Percentiles rank a stretch among this genome's conserved stretches.
These are phyloP conservation scores for Cucurbita maxima DNA, from an alignment of 306 rosid species.

Conservation along the genomic window DNA sequence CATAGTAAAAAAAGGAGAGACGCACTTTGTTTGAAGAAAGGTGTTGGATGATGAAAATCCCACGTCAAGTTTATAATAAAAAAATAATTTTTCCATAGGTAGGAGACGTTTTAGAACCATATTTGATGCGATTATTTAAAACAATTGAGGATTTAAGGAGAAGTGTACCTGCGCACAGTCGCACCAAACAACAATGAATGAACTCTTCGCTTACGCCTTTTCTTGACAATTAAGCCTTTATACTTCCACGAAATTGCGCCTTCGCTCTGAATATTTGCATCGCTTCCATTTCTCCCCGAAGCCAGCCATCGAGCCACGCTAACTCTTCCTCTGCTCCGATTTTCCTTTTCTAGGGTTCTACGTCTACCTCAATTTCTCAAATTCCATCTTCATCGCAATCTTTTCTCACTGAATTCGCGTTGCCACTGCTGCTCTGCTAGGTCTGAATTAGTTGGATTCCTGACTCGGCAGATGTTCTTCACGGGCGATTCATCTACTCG, in stretches of 20 bases:
- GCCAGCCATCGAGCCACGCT: no score
- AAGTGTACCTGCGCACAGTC: neutral
- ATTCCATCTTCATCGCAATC: neutral
- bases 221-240: neutral
- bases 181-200: neutral
- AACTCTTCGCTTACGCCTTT: neutral
- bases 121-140: no score
- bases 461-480: slow-evolving; percentile 46
- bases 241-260: neutral
- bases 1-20: no score
- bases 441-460: slow-evolving; percentile 14
- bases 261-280: no score
- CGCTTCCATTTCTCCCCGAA: no score
- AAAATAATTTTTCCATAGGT: no score
- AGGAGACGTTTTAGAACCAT: no score
- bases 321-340: neutral
- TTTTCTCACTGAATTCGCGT: neutral
- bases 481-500: slow-evolving; percentile 85
- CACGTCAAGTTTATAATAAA: no score
- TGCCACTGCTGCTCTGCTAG: neutral
- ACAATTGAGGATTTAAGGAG: no score
- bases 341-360: neutral
- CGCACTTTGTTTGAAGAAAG: fast-evolving
- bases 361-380: neutral
- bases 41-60: no score